Evolutionary conservation across 2,329 filamentous ascomycete species (phyloP), one percentile per base, ranked within the genome.

Genomic region (Coniochaeta sp.): DNA sequence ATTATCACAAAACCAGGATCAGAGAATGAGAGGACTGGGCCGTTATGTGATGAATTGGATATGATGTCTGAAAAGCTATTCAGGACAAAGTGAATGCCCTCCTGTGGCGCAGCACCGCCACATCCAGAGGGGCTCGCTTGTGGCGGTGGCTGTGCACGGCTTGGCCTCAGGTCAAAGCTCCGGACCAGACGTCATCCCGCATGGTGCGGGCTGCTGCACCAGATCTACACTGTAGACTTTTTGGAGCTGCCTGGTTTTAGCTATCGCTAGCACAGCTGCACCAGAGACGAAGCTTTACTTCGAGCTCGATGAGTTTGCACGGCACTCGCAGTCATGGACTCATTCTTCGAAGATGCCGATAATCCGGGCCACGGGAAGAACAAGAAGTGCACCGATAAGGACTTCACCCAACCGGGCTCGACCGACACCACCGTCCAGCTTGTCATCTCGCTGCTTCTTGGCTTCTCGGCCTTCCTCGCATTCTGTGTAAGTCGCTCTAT

Each of bases 381-480:
- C 61, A 60, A 61, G 58, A 63, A 67, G 54, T 66, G 66, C 60
- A 66, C 68, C 58, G 63, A 61, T 36, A 63, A 69, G 36, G 62
- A 68, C 22, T 69, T 61, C 28, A 64, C 76, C 47, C 63, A 68
- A 8, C 77, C 77, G 1, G 73, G 72, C 43, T 69, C 62, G 59
- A 82, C 77, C 66, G 73, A 85, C 71, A 73, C 81, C 44, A 72
- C 76, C 62, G 83, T 88, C 59, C 91, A 96, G 76, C 81, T 92
- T 58, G 81, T 86, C 62, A 79, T 96, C 67, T 93, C 91, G 8
- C 71, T 90, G 47, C 76, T 81, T 6, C 78, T 96, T 38, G 91
- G 91, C 34, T 64, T 89, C 50, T 79, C 81, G 6, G 89, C 90
- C 34, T 91, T 95, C 68, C 63, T 92, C 34, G 79, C 85, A 22